phyloP scores from a whole-genome alignment of 225 moss, liverwort and hornwort genomes.

The Straminergon stramineum region DNA sequence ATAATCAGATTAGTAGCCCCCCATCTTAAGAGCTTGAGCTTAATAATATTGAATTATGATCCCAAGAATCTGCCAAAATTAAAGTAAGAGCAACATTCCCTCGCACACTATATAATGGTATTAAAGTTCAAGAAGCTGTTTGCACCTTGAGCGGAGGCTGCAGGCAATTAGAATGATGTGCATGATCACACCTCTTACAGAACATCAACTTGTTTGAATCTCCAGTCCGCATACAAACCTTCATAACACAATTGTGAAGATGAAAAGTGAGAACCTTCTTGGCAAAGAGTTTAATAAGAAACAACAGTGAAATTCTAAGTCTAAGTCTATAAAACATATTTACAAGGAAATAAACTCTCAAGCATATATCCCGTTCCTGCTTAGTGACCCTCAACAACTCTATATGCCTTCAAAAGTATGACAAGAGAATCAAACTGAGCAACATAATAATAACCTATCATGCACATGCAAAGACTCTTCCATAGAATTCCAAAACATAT shows the following conservation, averaged over 20 bases:
- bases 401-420: neutral
- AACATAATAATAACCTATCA: neutral
- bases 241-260: neutral
- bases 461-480: neutral
- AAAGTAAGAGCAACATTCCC: neutral
- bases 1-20: neutral
- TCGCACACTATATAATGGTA: neutral
- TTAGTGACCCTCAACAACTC: neutral
- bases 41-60: neutral
- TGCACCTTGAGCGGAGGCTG: constrained; percentile 86
- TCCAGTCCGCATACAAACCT: constrained; percentile 77
- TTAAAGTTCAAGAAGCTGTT: constrained; percentile 4
- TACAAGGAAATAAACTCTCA: neutral
- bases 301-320: neutral
- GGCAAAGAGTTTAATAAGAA: neutral
- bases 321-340: neutral
- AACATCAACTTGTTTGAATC: constrained; percentile 92
- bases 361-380: neutral
- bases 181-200: constrained; percentile 93
- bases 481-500: neutral
- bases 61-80: neutral
- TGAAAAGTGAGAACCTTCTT: neutral
- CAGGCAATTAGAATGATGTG: constrained; percentile 75
- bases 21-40: neutral
- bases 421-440: neutral